Conservation (phyloP, 2,329 filamentous ascomycete species). For the Pyricularia sp. region DNA sequence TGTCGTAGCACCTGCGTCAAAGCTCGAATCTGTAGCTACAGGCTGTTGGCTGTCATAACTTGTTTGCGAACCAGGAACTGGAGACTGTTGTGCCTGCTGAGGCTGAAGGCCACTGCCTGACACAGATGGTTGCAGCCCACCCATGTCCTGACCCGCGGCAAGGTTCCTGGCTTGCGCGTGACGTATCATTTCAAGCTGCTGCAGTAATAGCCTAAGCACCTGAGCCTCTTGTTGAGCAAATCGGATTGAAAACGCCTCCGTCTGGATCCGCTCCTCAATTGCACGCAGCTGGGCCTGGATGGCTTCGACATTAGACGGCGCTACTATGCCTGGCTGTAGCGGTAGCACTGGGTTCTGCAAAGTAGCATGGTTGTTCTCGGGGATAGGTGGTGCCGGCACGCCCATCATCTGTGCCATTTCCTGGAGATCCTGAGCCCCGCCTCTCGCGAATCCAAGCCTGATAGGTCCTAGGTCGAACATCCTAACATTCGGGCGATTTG, state of each 20-base stretch:
- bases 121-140: not conserved
- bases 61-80: not conserved
- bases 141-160: not conserved
- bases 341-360: not conserved
- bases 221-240: conserved; percentile 58
- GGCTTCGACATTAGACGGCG: conserved; percentile 5
- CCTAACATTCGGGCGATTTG: conserved; percentile 14
- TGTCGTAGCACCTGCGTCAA: not conserved
- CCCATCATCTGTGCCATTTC: conserved; percentile 59
- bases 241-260: conserved; percentile 46
- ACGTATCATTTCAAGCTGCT: conserved; percentile 58
- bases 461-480: conserved; percentile 56
- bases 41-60: not conserved
- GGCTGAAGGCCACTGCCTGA: not conserved
- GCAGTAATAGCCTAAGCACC: conserved; percentile 56
- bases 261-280: conserved; percentile 9
- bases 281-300: conserved; percentile 4
- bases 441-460: conserved; percentile 69
- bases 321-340: conserved; percentile 8
- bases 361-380: conserved; percentile 10
- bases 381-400: conserved; percentile 23
- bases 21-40: not conserved
- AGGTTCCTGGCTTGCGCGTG: conserved; percentile 20
- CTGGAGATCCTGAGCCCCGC: conserved; percentile 49
- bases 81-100: not conserved